Evolutionary conservation across 345 rosid species (phyloP).

Genomic region (Corchorus capsularis): DNA sequence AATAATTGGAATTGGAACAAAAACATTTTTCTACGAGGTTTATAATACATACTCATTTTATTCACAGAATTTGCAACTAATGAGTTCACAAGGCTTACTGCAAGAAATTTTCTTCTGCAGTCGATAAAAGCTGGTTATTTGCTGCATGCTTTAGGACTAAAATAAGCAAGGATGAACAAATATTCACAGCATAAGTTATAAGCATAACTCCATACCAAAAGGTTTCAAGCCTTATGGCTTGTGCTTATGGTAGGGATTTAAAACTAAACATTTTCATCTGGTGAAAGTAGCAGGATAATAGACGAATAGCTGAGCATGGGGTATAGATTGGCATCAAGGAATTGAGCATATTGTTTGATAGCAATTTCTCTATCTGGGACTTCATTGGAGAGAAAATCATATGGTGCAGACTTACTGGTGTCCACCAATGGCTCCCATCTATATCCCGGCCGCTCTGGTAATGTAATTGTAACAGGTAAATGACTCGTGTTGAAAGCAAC

Average conservation of each 20-base stretch:
- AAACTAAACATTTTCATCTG: slow-evolving; percentile 31
- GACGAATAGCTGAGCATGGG: slow-evolving; percentile 94
- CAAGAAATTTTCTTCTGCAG: no score
- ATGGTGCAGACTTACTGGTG: slow-evolving; percentile 81
- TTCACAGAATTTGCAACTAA: no score
- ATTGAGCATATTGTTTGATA: slow-evolving; percentile 61
- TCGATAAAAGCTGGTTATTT: no score
- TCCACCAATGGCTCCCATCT: slow-evolving; percentile 91
- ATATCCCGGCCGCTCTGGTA: slow-evolving; percentile 79
- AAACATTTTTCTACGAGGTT: no score
- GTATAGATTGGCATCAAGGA: slow-evolving; percentile 77
- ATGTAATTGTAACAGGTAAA: slow-evolving; percentile 54
- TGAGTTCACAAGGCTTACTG: no score
- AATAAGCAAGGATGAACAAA: not conserved
- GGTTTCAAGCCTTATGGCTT: not conserved
- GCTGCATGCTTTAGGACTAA: not conserved
- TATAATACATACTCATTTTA: no score
- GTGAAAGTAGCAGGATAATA: slow-evolving; percentile 62
- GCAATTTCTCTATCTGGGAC: slow-evolving; percentile 63
- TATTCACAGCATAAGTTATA: not conserved
- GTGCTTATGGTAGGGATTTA: not conserved
- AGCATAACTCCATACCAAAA: not conserved
- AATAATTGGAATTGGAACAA: no score
- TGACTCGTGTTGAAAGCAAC: slow-evolving; percentile 82
- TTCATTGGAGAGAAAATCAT: slow-evolving; percentile 68